Percentiles rank a stretch among this genome's conserved stretches.
These are phyloP conservation scores for Sporothrix dimorphospora DNA, from an alignment of 2,329 filamentous ascomycete species.

Conservation along the genomic window DNA sequence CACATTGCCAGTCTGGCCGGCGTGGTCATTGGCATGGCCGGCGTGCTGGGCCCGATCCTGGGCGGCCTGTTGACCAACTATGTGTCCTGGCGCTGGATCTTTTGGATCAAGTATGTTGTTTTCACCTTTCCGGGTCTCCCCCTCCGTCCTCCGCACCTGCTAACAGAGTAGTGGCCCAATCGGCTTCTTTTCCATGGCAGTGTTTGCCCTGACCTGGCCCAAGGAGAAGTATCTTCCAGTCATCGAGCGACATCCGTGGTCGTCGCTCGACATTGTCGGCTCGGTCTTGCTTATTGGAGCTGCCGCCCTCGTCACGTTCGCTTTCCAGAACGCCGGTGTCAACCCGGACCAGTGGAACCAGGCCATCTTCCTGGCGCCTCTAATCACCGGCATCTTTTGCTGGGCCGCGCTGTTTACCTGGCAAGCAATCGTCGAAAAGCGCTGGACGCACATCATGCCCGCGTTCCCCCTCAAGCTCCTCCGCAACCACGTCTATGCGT, in stretches of 20 bases:
- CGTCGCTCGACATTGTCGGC: slow-evolving; percentile 57
- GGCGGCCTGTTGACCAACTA: slow-evolving; percentile 56
- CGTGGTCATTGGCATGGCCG: slow-evolving; percentile 51
- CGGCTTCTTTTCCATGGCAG: slow-evolving; percentile 49
- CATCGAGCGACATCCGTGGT: slow-evolving; percentile 49
- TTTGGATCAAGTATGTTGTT: slow-evolving; percentile 59
- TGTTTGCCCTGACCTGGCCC: slow-evolving; percentile 58
- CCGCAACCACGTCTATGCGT: slow-evolving; percentile 50
- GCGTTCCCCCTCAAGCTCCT: slow-evolving; percentile 55
- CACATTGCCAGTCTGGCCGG: slow-evolving; percentile 54
- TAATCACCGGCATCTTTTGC: slow-evolving; percentile 44
- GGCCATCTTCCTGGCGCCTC: slow-evolving; percentile 48
- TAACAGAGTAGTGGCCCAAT: slow-evolving; percentile 52
- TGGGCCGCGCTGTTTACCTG: slow-evolving; percentile 47
- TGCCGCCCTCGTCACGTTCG: slow-evolving; percentile 59
- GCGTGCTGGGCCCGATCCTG: slow-evolving; percentile 56
- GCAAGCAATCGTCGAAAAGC: slow-evolving; percentile 42
- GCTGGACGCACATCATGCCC: slow-evolving; percentile 43
- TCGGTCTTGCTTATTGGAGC: slow-evolving; percentile 57
- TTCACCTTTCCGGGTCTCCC: neutral
- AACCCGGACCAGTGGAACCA: slow-evolving; percentile 47
- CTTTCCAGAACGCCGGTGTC: slow-evolving; percentile 57
- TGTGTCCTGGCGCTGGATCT: slow-evolving; percentile 57
- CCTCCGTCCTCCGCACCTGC: neutral
- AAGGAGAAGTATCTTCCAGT: slow-evolving; percentile 45